Base-by-base conservation (phyloP, 352 stramenopile genomes). In the Peronospora destructor region DNA sequence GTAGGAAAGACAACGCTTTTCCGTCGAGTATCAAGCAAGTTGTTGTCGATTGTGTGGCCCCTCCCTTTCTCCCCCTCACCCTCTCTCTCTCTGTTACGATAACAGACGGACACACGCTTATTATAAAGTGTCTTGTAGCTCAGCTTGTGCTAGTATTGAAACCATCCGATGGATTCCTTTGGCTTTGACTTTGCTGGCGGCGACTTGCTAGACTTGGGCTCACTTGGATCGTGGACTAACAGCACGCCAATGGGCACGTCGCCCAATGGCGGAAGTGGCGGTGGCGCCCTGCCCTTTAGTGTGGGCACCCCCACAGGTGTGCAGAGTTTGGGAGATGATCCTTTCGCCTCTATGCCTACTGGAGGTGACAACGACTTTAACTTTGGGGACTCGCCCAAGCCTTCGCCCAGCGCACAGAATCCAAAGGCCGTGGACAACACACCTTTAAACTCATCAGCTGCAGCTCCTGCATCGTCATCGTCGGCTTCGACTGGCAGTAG, bases 261-360 rank as follows among this genome's bases (percentile, higher is more conserved):
- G 6, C 81, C 81, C 6, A 87, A 81, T 33, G 59, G 68, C 19
- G 64, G 68, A 4, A 54, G 38, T 25, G 48, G 50, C 11, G 53
- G 60, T 21, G 48, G 58, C 28, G 54, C 49, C 1, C 54, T 94
- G 21, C 83, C 83, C 5, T 91, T 94, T 56, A 91, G 79, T 57
- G 77, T 94, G 34, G 83, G 83, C 4, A 94, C 83, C 1, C 83
- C 83, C 25, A 91, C 83, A 23, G 83, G 83, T 38, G 74, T 94
- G 6, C 78, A 85, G 53, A 91, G 80, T 48, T 71, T 94, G 11
- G 80, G 78, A 13, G 81, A 91, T 36, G 78, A 91, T 45, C 68
- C 74, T 4, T 91, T 91, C 43, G 64, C 67, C 12, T 49, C 66
- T 5, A 67, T 80, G 43, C 63, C 66, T 16, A 64, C 59, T 2